Base-by-base conservation (phyloP, 1,139 yeast genomes). In the Yamadazyma atmosphaerica region DNA sequence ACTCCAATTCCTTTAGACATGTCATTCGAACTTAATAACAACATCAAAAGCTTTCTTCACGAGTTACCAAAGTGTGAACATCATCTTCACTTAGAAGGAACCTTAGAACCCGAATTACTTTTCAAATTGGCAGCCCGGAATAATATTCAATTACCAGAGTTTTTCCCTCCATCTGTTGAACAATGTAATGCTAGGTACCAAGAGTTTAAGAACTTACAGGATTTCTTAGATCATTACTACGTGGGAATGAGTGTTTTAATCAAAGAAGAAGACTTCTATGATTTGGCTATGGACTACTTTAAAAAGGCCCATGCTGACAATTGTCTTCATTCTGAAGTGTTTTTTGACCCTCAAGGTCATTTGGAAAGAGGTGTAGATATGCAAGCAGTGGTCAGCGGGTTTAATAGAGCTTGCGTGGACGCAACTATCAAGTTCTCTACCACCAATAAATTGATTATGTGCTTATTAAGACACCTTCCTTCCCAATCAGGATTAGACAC, bases 311-410 rank as follows among this genome's bases (percentile, higher is more conserved):
- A 74, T 38, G 49, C 57, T 4, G 88, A 86, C 54, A 87, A 87
- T 13, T 67, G 83, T 42, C 59, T 59, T 35, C 88, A 82, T 55
- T 72, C 83, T 2, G 95, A 86, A 60, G 79, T 82, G 1, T 86
- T 85, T 57, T 86, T 83, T 51, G 95, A 86, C 54, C 94, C 95
- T 17, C 95, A 86, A 61, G 88, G 88, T 18, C 95, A 86, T 54
- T 71, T 83, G 22, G 82, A 80, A 44, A 70, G 94, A 51, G 84
- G 81, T 7, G 66, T 86, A 34, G 51, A 69, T 14, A 62, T 84
- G 34, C 83, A 79, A 15, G 63, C 70, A 3, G 86, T 86, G 14
- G 77, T 84, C 15, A 56, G 60, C 22, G 95, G 94, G 2, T 77
- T 86, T 51, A 61, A 75, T 45, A 71, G 74, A 50, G 94, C 90